Conservation (phyloP, 2,329 filamentous ascomycete genomes). For the Colletotrichum sp. region DNA sequence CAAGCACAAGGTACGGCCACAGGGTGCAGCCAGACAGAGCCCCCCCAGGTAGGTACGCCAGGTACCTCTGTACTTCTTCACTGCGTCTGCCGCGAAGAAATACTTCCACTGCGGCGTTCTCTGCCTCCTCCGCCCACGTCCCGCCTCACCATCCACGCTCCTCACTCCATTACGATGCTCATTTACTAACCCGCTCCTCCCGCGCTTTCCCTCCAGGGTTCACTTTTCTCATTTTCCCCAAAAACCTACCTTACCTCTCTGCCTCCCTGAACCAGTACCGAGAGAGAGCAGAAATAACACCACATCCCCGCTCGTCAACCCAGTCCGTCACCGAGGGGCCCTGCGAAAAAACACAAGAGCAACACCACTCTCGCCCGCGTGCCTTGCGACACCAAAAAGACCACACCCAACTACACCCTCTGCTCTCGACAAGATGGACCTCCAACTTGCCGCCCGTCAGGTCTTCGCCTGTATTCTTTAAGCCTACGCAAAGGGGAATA, state of each 20-base stretch:
- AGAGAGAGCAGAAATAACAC: background rate
- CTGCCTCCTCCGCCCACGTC: slow-evolving; percentile 7
- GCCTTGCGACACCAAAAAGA: background rate
- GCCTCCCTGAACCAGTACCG: background rate
- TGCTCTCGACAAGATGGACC: slow-evolving; percentile 22
- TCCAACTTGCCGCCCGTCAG: slow-evolving; percentile 23
- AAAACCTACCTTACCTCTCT: background rate
- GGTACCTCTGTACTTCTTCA: background rate
- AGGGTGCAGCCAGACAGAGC: background rate
- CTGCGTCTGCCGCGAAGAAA: background rate
- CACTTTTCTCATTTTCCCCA: background rate
- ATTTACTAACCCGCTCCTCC: slow-evolving; percentile 21
- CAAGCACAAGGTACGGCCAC: background rate
- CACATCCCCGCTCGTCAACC: background rate
- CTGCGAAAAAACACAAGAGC: background rate
- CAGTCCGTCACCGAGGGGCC: slow-evolving; percentile 9
- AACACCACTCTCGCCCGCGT: background rate
- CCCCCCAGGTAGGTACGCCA: background rate
- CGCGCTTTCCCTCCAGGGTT: background rate
- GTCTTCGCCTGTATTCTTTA: slow-evolving; percentile 19
- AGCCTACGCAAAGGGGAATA: slow-evolving; percentile 5
- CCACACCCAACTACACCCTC: background rate
- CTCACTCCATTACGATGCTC: slow-evolving; percentile 14
- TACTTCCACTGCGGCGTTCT: background rate
- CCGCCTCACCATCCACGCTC: background rate